Evolutionary conservation across 2,329 filamentous ascomycete genomes (phyloP).

Genomic region (Bipolaris victoriae): DNA sequence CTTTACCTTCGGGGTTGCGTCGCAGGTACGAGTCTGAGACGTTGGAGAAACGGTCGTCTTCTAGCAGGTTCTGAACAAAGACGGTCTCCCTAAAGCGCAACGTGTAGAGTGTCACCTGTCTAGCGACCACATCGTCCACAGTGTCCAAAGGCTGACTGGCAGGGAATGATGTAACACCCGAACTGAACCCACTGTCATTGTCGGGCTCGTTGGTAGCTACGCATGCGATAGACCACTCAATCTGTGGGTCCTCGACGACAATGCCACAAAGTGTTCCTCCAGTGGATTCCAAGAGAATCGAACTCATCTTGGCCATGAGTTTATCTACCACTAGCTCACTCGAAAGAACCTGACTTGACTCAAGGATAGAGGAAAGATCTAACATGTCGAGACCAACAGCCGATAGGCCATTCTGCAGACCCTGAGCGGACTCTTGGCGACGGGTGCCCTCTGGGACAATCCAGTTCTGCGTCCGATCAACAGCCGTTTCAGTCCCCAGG

Average conservation of each 20-base stretch:
- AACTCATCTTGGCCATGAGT: constrained; percentile 79
- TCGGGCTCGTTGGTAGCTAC: constrained; percentile 70
- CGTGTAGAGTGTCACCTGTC: constrained; percentile 78
- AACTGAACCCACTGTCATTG: constrained; percentile 23
- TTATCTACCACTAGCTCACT: constrained; percentile 78
- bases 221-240: constrained; percentile 73
- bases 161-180: constrained; percentile 69
- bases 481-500: constrained; percentile 47
- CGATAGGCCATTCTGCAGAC: constrained; percentile 68
- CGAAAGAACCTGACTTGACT: constrained; percentile 79
- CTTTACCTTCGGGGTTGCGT: constrained; percentile 71
- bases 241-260: constrained; percentile 71
- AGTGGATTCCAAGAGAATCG: constrained; percentile 79
- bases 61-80: constrained; percentile 74
- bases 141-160: constrained; percentile 69
- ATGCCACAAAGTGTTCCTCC: constrained; percentile 77
- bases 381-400: constrained; percentile 77
- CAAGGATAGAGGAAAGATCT: constrained; percentile 77
- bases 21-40: constrained; percentile 72
- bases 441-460: constrained; percentile 54
- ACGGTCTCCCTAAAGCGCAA: constrained; percentile 77
- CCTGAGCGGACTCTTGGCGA: constrained; percentile 52
- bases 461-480: constrained; percentile 58
- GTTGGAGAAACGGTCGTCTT: constrained; percentile 79
- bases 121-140: constrained; percentile 70